phyloP scores from a whole-genome alignment of 1,284 basidiomycete species.

The Phellinidium pouzarii region DNA sequence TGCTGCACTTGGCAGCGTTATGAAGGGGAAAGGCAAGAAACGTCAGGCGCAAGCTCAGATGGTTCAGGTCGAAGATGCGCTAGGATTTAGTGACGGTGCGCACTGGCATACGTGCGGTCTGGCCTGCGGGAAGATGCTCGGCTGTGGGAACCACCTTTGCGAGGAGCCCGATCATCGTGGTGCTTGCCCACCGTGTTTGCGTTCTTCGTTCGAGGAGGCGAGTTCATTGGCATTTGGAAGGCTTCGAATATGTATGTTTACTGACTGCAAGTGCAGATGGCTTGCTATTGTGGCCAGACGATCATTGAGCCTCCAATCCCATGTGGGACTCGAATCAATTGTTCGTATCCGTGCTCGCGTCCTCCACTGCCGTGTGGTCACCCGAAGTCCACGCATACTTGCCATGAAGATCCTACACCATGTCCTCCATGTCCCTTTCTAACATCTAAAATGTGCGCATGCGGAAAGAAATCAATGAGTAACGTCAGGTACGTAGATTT shows the following conservation, averaged over 20 bases:
- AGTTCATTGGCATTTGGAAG: conserved; percentile 20
- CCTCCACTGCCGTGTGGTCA: conserved; percentile 76
- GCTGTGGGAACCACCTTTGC: conserved; percentile 74
- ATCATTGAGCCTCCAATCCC: conserved; percentile 65
- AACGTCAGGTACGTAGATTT: conserved; percentile 41
- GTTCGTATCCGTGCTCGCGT: conserved; percentile 72
- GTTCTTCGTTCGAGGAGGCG: conserved; percentile 86
- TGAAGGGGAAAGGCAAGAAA: conserved; percentile 58
- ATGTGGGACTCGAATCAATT: conserved; percentile 74
- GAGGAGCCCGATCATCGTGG: conserved; percentile 77
- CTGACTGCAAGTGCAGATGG: conserved; percentile 37
- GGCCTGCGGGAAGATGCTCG: conserved; percentile 64
- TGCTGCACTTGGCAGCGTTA: conserved; percentile 45
- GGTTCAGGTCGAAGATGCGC: conserved; percentile 32
- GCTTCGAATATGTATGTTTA: conserved; percentile 14
- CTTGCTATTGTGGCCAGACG: conserved; percentile 75
- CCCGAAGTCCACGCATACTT: conserved; percentile 65
- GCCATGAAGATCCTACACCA: conserved; percentile 57
- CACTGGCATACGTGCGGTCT: conserved; percentile 77
- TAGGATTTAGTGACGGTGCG: conserved; percentile 38
- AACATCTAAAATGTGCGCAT: conserved; percentile 74
- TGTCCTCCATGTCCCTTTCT: conserved; percentile 86
- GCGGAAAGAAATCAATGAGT: conserved; percentile 72
- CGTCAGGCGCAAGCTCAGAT: conserved; percentile 29
- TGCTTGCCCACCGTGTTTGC: conserved; percentile 72